phyloP scores from a whole-genome alignment of 1,139 yeast genomes.

The Zygoascus sp. region DNA sequence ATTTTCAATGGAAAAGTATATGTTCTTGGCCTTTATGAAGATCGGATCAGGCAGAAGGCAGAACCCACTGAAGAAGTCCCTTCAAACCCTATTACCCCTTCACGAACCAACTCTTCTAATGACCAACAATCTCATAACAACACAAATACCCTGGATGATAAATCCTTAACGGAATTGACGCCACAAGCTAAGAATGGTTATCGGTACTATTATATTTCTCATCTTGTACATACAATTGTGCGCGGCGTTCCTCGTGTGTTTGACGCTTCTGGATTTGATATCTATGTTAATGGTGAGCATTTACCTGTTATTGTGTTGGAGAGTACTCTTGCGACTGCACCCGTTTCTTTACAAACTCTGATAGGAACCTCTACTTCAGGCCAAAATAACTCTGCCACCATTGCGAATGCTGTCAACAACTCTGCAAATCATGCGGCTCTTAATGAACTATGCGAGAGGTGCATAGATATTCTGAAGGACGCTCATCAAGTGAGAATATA shows the following conservation, averaged over 20 bases:
- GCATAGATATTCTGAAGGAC: constrained; percentile 63
- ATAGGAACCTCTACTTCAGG: neutral
- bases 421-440: constrained; percentile 41
- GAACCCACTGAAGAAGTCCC: constrained; percentile 7
- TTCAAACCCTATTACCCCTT: neutral
- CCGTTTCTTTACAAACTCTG: constrained; percentile 11
- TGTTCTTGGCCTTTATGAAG: constrained; percentile 86
- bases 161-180: neutral
- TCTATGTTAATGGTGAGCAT: constrained; percentile 77
- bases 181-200: constrained; percentile 25
- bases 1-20: constrained; percentile 81
- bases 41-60: constrained; percentile 65
- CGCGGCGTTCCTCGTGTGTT: constrained; percentile 76
- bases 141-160: neutral
- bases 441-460: constrained; percentile 69
- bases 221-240: constrained; percentile 72
- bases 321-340: constrained; percentile 59
- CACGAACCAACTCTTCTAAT: constrained; percentile 9
- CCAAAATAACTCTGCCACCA: neutral
- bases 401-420: constrained; percentile 10
- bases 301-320: constrained; percentile 85
- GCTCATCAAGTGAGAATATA: constrained; percentile 74
- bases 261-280: constrained; percentile 90
- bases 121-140: constrained; percentile 2
- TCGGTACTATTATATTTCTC: constrained; percentile 80